A percentile compares a stretch with the other conserved stretches of the same genome.
Evolutionary conservation across 805 yeast genomes (phyloP).

Genomic region (Nakazawaea ernobii): DNA sequence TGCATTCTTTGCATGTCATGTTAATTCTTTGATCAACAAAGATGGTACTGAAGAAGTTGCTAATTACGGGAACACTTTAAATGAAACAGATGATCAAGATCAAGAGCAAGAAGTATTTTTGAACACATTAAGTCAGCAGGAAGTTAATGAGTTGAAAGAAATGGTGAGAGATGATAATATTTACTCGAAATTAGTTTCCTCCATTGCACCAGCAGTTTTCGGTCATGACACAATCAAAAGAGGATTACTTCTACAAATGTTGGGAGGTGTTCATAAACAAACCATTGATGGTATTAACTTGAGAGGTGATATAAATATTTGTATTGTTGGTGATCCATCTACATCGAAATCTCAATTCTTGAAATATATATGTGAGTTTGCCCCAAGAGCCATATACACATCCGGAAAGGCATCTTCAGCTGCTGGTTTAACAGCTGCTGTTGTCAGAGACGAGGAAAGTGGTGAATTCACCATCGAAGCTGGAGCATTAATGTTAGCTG

Average conservation of each 20-base stretch:
- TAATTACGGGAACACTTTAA: constrained; percentile 21
- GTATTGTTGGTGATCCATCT: constrained; percentile 97
- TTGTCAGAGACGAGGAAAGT: constrained; percentile 93
- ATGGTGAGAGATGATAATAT: constrained; percentile 90
- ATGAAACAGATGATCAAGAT: constrained; percentile 37
- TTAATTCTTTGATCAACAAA: constrained; percentile 50
- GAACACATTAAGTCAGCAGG: constrained; percentile 72
- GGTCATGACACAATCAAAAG: constrained; percentile 94
- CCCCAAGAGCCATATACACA: constrained; percentile 93
- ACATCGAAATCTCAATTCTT: constrained; percentile 94
- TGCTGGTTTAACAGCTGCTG: constrained; percentile 98
- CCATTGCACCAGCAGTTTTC: constrained; percentile 93
- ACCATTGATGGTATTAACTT: constrained; percentile 92
- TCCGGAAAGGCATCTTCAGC: constrained; percentile 99
- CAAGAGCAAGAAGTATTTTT: constrained; percentile 79
- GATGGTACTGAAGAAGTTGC: constrained; percentile 20
- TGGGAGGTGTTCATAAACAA: constrained; percentile 93
- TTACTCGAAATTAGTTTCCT: constrained; percentile 76
- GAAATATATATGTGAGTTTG: constrained; percentile 85
- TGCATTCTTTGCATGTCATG: constrained; percentile 90
- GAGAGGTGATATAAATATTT: constrained; percentile 94
- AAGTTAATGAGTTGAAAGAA: constrained; percentile 74
- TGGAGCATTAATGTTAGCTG: constrained; percentile 97
- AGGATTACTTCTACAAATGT: constrained; percentile 79
- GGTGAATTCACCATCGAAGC: constrained; percentile 98